phyloP scores from a whole-genome alignment of 148 eudicot genomes.

The Vaccinium darrowii region DNA sequence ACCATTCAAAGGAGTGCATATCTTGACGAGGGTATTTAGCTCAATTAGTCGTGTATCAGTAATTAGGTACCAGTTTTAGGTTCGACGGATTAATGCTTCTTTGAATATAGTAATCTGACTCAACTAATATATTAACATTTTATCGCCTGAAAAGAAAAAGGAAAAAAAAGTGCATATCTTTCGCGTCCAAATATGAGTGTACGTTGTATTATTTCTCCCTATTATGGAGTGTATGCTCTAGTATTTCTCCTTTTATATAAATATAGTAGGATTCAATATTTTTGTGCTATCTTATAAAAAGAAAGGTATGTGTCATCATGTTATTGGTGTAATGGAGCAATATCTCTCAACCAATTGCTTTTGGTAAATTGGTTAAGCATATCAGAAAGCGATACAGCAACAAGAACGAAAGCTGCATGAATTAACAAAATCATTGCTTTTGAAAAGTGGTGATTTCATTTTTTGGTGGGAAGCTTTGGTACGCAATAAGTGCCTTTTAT shows the following conservation, averaged over 20 bases:
- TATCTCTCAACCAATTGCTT: conserved; percentile 5
- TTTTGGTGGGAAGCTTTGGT: conserved; percentile 10
- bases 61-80: too few species aligned
- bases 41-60: too few species aligned
- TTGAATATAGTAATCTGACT: too few species aligned
- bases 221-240: too few species aligned
- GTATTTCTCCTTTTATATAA: too few species aligned
- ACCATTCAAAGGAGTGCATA: too few species aligned
- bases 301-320: neutral
- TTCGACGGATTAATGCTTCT: too few species aligned
- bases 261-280: neutral
- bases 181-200: neutral
- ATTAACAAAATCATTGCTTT: conserved; percentile 6
- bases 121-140: too few species aligned
- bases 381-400: neutral
- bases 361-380: conserved; percentile 13
- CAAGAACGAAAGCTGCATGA: conserved; percentile 1
- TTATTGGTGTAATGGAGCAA: neutral
- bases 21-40: too few species aligned
- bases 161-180: neutral
- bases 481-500: neutral
- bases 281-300: neutral
- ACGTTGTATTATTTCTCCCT: neutral
- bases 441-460: neutral
- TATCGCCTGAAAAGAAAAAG: too few species aligned